phyloP scores from a whole-genome alignment of 352 stramenopile genomes.

The Chrysophaeum taylorii region DNA sequence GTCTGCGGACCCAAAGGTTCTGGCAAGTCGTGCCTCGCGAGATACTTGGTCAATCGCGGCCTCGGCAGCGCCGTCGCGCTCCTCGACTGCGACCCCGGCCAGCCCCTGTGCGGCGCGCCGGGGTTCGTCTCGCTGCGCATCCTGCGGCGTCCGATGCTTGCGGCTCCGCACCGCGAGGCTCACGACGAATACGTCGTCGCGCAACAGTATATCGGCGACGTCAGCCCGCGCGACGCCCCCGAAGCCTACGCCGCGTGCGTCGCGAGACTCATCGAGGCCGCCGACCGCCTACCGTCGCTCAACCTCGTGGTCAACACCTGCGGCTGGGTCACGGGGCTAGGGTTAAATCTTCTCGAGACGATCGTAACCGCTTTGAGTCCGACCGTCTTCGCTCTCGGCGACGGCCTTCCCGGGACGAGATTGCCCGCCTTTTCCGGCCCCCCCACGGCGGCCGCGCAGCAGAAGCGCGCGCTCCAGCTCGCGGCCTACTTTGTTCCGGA shows the following conservation, averaged over 20 bases:
- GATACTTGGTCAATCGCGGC: constrained; percentile 68
- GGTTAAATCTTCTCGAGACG: constrained; percentile 66
- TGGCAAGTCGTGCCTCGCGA: constrained; percentile 75
- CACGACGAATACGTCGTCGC: constrained; percentile 22
- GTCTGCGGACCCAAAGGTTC: constrained; percentile 73
- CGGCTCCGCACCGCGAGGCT: constrained; percentile 55
- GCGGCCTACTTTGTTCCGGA: not conserved
- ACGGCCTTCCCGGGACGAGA: too few species aligned
- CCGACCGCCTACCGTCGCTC: constrained; percentile 19
- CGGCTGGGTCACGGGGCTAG: constrained; percentile 82
- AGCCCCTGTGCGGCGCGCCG: constrained; percentile 67
- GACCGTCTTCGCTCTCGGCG: not conserved
- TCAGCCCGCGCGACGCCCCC: not conserved
- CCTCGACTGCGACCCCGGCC: constrained; percentile 72
- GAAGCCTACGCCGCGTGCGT: constrained; percentile 12
- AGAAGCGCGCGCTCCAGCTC: not conserved
- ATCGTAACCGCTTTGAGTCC: constrained; percentile 38
- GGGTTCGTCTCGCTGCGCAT: constrained; percentile 64
- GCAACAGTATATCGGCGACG: constrained; percentile 22
- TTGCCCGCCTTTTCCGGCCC: not conserved
- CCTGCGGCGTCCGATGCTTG: constrained; percentile 60
- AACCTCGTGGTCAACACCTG: constrained; percentile 78
- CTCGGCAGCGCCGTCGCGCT: constrained; percentile 64
- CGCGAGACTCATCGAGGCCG: constrained; percentile 7
- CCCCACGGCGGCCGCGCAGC: not conserved